Conservation (phyloP, 345 rosid species). For the Jatropha curcas region DNA sequence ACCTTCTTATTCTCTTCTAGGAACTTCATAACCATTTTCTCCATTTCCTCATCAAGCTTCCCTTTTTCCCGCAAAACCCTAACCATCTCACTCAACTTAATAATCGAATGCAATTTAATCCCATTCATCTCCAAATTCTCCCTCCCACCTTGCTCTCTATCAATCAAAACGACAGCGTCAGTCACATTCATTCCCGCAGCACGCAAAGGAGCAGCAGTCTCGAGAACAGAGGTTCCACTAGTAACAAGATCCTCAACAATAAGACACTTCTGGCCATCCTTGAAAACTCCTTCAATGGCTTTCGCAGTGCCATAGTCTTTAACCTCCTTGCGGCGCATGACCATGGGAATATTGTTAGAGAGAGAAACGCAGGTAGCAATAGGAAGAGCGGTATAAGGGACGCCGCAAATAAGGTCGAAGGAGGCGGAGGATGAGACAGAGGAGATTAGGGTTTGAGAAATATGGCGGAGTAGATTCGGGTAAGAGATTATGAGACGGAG, state of each 20-base stretch:
- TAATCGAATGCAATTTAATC: conserved; percentile 68
- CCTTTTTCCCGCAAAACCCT: conserved; percentile 82
- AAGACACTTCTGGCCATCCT: conserved; percentile 55
- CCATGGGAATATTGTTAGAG: conserved; percentile 66
- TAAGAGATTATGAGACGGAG: conserved; percentile 87
- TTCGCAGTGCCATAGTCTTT: conserved; percentile 88
- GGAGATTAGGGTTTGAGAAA: conserved; percentile 70
- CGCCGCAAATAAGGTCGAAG: conserved; percentile 79
- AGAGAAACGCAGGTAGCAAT: conserved; percentile 84
- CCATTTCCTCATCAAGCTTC: conserved; percentile 65
- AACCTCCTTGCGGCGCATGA: conserved; percentile 91
- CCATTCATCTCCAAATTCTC: conserved; percentile 79
- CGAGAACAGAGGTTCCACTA: conserved; percentile 90
- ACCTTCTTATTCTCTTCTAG: conserved; percentile 78
- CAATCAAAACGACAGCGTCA: conserved; percentile 87
- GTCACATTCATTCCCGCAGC: conserved; percentile 73
- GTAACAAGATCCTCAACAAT: conserved; percentile 87
- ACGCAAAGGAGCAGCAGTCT: conserved; percentile 79
- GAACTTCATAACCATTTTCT: conserved; percentile 56
- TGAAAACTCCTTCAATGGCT: conserved; percentile 76
- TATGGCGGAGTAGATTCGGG: conserved; percentile 74
- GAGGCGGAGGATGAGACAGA: conserved; percentile 54
- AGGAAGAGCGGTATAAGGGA: conserved; percentile 95
- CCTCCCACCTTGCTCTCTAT: conserved; percentile 91
- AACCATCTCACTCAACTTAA: conserved; percentile 79